Conservation (phyloP, 2,329 filamentous ascomycete genomes). For the Diaporthe australafricana region DNA sequence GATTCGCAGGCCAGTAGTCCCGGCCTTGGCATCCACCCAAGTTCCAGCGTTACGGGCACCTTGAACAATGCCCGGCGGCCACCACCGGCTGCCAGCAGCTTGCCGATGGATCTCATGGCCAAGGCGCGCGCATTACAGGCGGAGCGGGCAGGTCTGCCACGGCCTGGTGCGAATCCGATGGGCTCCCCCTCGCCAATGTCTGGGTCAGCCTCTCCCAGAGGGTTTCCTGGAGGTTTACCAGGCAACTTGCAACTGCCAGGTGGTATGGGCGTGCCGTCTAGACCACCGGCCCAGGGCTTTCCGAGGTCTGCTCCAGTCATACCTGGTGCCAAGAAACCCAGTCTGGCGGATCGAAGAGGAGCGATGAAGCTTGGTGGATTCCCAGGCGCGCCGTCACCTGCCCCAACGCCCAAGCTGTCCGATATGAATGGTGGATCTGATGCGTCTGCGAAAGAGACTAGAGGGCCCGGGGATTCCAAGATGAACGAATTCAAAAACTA, state of each 20-base stretch:
- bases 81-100: slow-evolving; percentile 50
- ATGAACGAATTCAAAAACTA: slow-evolving; percentile 77
- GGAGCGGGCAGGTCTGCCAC: slow-evolving; percentile 46
- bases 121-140: slow-evolving; percentile 52
- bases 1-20: slow-evolving; percentile 61
- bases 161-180: slow-evolving; percentile 31
- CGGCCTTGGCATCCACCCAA: slow-evolving; percentile 73
- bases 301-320: slow-evolving; percentile 65
- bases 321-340: slow-evolving; percentile 57
- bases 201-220: slow-evolving; percentile 44
- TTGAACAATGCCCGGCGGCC: slow-evolving; percentile 74
- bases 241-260: slow-evolving; percentile 54
- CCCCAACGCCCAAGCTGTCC: slow-evolving; percentile 56
- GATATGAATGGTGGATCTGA: slow-evolving; percentile 49
- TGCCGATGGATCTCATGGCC: slow-evolving; percentile 55
- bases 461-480: slow-evolving; percentile 57
- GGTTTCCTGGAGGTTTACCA: slow-evolving; percentile 56
- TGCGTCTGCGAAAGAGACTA: slow-evolving; percentile 47
- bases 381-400: slow-evolving; percentile 49
- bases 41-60: slow-evolving; percentile 86
- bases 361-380: slow-evolving; percentile 67
- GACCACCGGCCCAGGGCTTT: slow-evolving; percentile 62
- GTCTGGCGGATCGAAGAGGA: slow-evolving; percentile 73
- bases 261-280: slow-evolving; percentile 48
- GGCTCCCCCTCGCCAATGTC: slow-evolving; percentile 45